Evolutionary conservation across 2,329 filamentous ascomycete genomes (phyloP).

Genomic region (Clonostachys sp.): DNA sequence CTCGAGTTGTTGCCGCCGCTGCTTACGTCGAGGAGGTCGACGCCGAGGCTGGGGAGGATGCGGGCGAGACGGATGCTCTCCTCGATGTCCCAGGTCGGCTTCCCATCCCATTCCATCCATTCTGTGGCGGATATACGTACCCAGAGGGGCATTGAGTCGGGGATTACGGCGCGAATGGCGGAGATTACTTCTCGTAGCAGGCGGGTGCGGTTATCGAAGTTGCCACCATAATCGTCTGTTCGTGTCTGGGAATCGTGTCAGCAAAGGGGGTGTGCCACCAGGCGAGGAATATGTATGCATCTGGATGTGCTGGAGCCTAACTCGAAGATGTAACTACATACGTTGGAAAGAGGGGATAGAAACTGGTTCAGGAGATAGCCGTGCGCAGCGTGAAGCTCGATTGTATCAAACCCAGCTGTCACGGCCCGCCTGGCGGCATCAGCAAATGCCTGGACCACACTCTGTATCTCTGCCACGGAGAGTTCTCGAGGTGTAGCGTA

Average conservation of each 20-base stretch:
- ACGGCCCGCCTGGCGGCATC: conserved; percentile 56
- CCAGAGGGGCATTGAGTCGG: conserved; percentile 49
- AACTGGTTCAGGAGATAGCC: conserved; percentile 65
- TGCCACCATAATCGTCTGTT: conserved; percentile 62
- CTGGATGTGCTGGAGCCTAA: too few species aligned
- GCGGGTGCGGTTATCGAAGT: conserved; percentile 62
- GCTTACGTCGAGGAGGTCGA: conserved; percentile 82
- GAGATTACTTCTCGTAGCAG: conserved; percentile 50
- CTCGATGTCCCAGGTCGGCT: conserved; percentile 62
- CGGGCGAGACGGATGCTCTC: conserved; percentile 35
- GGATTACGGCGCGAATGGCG: conserved; percentile 46
- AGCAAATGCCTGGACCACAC: conserved; percentile 58
- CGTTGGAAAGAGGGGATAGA: conserved; percentile 27
- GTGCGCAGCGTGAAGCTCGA: conserved; percentile 55
- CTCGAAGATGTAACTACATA: not conserved
- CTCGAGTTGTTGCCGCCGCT: conserved; percentile 64
- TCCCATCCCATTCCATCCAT: conserved; percentile 47
- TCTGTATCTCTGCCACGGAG: conserved; percentile 63
- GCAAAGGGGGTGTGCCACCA: too few species aligned
- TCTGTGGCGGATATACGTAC: conserved; percentile 57
- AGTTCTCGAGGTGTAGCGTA: conserved; percentile 63
- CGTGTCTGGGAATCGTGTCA: conserved; percentile 30
- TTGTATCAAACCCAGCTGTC: conserved; percentile 67
- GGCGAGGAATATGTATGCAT: too few species aligned
- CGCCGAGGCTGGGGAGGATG: conserved; percentile 65